Evolutionary conservation across 305 asterid species (phyloP).

Genomic region (Petunia hybrid): DNA sequence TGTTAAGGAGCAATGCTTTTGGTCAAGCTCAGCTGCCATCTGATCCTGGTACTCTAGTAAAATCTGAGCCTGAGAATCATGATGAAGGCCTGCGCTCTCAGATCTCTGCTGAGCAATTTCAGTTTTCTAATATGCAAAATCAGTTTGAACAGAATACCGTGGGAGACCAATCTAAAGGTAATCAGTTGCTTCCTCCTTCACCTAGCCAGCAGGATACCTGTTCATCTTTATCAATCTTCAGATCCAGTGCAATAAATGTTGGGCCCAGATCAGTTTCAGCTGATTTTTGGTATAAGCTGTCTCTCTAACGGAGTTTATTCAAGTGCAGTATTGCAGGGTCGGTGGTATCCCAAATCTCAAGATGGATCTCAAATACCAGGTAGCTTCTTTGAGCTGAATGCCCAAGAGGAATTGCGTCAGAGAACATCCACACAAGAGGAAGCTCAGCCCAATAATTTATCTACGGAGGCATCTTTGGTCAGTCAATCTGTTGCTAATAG

Average conservation of each 20-base stretch:
- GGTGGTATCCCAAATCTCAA: conserved; percentile 62
- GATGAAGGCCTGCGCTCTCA: conserved; percentile 61
- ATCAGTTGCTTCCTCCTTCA: conserved; percentile 57
- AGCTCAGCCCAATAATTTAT: conserved; percentile 73
- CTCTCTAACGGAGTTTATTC: conserved; percentile 57
- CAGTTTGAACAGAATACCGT: conserved; percentile 58
- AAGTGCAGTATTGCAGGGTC: conserved; percentile 57
- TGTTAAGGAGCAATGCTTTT: conserved; percentile 55
- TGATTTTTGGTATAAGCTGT: conserved; percentile 59
- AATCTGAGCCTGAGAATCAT: conserved; percentile 60
- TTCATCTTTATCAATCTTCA: conserved; percentile 56
- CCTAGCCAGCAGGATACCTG: conserved; percentile 54
- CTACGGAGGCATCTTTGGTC: conserved; percentile 70
- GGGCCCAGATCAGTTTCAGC: conserved; percentile 61
- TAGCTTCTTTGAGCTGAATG: conserved; percentile 55
- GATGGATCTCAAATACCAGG: conserved; percentile 62
- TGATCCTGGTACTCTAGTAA: conserved; percentile 57
- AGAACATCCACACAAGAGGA: conserved; percentile 67
- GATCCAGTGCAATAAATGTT: conserved; percentile 65
- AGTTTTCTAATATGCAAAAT: conserved; percentile 62
- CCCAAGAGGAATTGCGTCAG: conserved; percentile 69
- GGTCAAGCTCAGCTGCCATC: conserved; percentile 63
- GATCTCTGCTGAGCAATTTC: conserved; percentile 64
- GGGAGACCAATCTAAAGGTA: conserved; percentile 63
- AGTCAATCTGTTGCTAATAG: conserved; percentile 61